A percentile compares a stretch with the other conserved stretches of the same genome.
Conservation (phyloP, 2,329 filamentous ascomycete genomes). For the Pyricularia sp. region DNA sequence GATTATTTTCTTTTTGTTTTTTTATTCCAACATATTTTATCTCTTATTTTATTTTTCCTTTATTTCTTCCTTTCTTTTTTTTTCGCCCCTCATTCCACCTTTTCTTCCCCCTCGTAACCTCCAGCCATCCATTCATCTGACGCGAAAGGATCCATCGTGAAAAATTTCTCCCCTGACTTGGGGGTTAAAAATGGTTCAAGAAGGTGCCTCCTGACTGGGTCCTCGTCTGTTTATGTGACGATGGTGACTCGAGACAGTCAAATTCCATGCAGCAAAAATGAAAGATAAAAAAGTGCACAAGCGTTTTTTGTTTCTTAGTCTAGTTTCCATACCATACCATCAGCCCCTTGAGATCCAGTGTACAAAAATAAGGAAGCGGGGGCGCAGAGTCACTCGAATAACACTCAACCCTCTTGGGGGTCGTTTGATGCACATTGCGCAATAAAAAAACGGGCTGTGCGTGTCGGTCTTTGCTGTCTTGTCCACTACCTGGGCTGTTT, state of each 20-base stretch:
- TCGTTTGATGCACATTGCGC: not conserved
- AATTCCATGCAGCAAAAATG: not conserved
- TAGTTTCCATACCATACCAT: not conserved
- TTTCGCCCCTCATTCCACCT: not conserved
- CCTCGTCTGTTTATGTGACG: not conserved
- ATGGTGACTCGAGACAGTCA: not conserved
- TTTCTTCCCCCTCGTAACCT: not conserved
- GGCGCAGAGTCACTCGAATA: not conserved
- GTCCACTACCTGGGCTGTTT: not conserved
- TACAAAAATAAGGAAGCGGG: not conserved
- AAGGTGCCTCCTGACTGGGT: not conserved
- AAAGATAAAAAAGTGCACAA: not conserved
- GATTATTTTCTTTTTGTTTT: not conserved
- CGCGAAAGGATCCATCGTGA: not conserved
- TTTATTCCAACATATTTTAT: not conserved
- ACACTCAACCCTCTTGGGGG: not conserved
- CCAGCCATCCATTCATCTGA: not conserved
- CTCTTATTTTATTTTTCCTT: conserved; percentile 1
- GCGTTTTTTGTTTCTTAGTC: too few species aligned
- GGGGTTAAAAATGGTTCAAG: not conserved
- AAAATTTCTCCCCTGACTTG: not conserved
- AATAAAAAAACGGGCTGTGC: not conserved
- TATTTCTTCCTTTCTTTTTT: too few species aligned
- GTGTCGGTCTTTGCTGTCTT: not conserved
- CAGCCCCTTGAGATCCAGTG: not conserved